Evolutionary conservation across 495 filamentous ascomycete genomes (phyloP), one percentile per base, ranked within the genome.

Genomic region (Daldinia caldariorum): DNA sequence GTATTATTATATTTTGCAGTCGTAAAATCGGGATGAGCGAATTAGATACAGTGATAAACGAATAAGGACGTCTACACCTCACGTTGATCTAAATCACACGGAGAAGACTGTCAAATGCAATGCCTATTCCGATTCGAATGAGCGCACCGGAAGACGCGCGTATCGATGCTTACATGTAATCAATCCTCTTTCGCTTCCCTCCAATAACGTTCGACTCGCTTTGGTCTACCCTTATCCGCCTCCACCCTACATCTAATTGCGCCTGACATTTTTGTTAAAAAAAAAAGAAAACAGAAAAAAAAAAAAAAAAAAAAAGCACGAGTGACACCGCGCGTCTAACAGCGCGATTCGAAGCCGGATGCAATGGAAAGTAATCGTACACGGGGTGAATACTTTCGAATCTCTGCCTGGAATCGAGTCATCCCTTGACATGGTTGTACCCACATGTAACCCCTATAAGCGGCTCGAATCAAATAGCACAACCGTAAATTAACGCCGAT

Each of bases 401-500:
- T 50, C 4, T 4, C 69, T 67, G 35, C 54, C 61, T 10, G 51
- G 20, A 70, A 56, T 55, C 57, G 34, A 26, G 57, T 47, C 8
- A 22, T 47, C 20, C 43, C 43, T 61, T 20, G 29, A 58, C 37
- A 55, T 29, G 43, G 38, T 54, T 34, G 43, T 57, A 56, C 51
- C 54, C 59, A 35, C 43, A 54, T 57, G 31, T 26, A 49, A 32
- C 45, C 31, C 54, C 31, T 34, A 34, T 16, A 51, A 31, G 16
- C 61, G 18, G 35, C 53, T 55, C 43, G n/a, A 63, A 67, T 51
- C 37, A 58, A 56, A 67, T 59, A 35, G 59, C 47, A 60, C 26
- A 65, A 61, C 70, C 70, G 35, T 61, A 14, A 38, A 67, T 49
- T 61, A 72, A 72, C 70, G 70, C 70, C 70, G 38, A 38, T 57